A percentile compares a stretch with the other conserved stretches of the same genome.
phyloP scores from a whole-genome alignment of 1,139 yeast species.

The Taphrina betulina region DNA sequence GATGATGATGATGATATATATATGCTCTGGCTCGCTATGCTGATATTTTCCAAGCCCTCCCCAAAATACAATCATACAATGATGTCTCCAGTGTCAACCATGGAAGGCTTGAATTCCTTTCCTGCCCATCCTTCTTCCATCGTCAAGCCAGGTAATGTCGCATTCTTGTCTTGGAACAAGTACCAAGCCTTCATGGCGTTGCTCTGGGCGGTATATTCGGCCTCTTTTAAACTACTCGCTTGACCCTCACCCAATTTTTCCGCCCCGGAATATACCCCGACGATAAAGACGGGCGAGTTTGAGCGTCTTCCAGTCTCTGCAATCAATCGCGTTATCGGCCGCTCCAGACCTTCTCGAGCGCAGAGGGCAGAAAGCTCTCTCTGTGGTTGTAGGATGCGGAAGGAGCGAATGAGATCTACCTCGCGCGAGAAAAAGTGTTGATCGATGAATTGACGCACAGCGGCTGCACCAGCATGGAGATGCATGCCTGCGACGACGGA shows the following conservation, averaged over 20 bases:
- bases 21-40: too few relatives aligned
- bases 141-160: slow-evolving; percentile 58
- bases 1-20: too few relatives aligned
- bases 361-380: slow-evolving; percentile 78
- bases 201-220: slow-evolving; percentile 87
- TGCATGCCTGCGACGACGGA: slow-evolving; percentile 50
- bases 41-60: too few relatives aligned
- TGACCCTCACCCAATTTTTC: slow-evolving; percentile 91
- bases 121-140: slow-evolving; percentile 40
- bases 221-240: slow-evolving; percentile 88
- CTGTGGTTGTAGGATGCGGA: slow-evolving; percentile 81
- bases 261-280: slow-evolving; percentile 84
- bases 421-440: slow-evolving; percentile 77
- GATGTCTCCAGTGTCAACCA: slow-evolving; percentile 44
- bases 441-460: slow-evolving; percentile 63
- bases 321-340: slow-evolving; percentile 76
- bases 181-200: slow-evolving; percentile 90
- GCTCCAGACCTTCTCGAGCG: slow-evolving; percentile 69
- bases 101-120: slow-evolving; percentile 38
- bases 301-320: slow-evolving; percentile 93
- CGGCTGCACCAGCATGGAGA: slow-evolving; percentile 57
- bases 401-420: slow-evolving; percentile 67
- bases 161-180: slow-evolving; percentile 74
- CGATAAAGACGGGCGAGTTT: slow-evolving; percentile 79
- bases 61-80: slow-evolving; percentile 43